Percentiles rank a stretch among this genome's conserved stretches.
Conservation (phyloP, 2,329 filamentous ascomycete genomes). For the Xylaria hypoxylon region DNA sequence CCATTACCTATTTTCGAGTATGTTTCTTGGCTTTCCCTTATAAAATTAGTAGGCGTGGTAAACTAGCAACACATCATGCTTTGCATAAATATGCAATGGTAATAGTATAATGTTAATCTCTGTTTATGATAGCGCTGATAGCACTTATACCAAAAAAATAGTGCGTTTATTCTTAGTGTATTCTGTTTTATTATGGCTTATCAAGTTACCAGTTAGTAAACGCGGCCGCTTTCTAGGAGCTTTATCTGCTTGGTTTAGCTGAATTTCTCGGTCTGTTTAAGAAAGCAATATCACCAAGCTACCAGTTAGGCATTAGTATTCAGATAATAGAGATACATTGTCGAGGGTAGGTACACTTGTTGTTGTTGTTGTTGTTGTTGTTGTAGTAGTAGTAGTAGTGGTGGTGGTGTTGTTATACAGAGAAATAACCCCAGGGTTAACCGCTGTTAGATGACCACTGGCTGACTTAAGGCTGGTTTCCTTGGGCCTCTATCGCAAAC, state of each 20-base stretch:
- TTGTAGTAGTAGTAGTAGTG: background rate
- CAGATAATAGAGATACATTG: too few relatives aligned
- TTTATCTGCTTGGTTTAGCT: constrained; percentile 27
- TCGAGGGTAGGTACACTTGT: too few relatives aligned
- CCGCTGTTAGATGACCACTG: background rate
- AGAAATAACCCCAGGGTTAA: background rate
- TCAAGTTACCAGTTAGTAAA: constrained; percentile 12
- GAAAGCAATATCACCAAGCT: constrained; percentile 50
- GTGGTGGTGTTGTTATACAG: background rate
- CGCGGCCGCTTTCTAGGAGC: constrained; percentile 39
- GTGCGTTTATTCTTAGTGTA: too few relatives aligned
- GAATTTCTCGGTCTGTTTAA: constrained; percentile 42
- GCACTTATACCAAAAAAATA: too few relatives aligned
- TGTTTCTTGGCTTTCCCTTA: too few relatives aligned
- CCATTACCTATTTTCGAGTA: too few relatives aligned
- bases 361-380: background rate
- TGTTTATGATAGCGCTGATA: too few relatives aligned
- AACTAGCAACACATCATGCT: too few relatives aligned
- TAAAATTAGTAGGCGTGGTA: too few relatives aligned
- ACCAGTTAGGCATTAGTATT: constrained; percentile 5
- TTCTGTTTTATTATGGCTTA: too few relatives aligned
- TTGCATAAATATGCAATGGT: too few relatives aligned
- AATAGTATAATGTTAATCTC: too few relatives aligned
- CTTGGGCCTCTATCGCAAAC: background rate
- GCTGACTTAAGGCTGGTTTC: background rate